These are phyloP conservation scores for Euclidium syriacum DNA, from an alignment of 345 rosid genomes.

Conservation along the genomic window DNA sequence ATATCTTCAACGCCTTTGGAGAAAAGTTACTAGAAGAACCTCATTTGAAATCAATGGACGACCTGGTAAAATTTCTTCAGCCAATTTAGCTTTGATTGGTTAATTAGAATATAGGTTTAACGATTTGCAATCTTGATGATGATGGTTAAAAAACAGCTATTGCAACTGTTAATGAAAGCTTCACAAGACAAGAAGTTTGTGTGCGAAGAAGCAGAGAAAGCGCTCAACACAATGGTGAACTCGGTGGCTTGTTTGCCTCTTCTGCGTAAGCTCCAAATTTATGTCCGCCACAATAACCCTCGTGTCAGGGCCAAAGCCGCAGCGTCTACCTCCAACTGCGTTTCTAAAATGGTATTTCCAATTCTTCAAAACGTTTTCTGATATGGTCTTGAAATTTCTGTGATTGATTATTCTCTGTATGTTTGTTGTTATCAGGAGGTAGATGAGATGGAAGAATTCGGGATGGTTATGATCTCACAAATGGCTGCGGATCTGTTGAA, in stretches of 20 bases:
- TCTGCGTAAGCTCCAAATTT: conserved; percentile 48
- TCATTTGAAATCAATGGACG: conserved; percentile 50
- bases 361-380: background rate
- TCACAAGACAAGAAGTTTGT: conserved; percentile 90
- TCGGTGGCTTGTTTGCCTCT: conserved; percentile 53
- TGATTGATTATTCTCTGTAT: background rate
- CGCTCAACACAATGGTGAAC: conserved; percentile 52
- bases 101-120: background rate
- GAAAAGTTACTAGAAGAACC: conserved; percentile 48
- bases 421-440: conserved; percentile 31
- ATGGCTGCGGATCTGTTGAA: conserved; percentile 61
- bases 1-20: conserved; percentile 62
- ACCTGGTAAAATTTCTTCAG: conserved; percentile 38
- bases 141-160: conserved; percentile 12
- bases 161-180: conserved; percentile 67
- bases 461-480: conserved; percentile 46
- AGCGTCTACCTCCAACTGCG: conserved; percentile 48
- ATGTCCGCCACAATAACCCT: conserved; percentile 55
- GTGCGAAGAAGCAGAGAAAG: conserved; percentile 81
- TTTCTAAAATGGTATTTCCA: conserved; percentile 52
- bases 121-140: background rate
- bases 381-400: background rate
- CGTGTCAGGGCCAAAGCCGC: conserved; percentile 84
- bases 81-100: background rate
- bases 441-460: conserved; percentile 58